phyloP scores from a whole-genome alignment of 257 asterid genomes.

The Scutellaria baicalensis region DNA sequence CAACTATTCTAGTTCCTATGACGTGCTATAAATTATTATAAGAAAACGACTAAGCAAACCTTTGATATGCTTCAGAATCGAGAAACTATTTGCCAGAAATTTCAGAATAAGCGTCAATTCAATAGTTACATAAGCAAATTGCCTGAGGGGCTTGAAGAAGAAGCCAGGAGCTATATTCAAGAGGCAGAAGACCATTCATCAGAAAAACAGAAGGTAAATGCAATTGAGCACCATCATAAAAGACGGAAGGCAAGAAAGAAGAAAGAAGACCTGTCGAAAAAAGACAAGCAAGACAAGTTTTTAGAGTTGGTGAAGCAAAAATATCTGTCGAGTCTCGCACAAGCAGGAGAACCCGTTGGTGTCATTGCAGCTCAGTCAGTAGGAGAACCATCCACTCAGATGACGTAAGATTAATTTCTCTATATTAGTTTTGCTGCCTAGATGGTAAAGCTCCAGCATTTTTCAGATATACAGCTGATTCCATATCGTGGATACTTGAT shows the following conservation, averaged over 20 bases:
- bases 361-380: conserved; percentile 96
- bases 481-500: background rate
- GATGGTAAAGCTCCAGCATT: background rate
- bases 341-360: conserved; percentile 94
- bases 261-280: conserved; percentile 7
- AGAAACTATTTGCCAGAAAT: conserved; percentile 56
- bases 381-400: conserved; percentile 99
- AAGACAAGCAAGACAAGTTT: conserved; percentile 32
- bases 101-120: conserved; percentile 37
- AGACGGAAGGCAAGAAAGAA: conserved; percentile 26
- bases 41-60: background rate
- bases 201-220: conserved; percentile 9
- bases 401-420: conserved; percentile 68
- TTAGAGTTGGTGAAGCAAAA: conserved; percentile 68
- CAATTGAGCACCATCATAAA: conserved; percentile 9
- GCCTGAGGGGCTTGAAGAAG: conserved; percentile 72
- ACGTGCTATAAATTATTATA: background rate
- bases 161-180: conserved; percentile 36
- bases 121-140: conserved; percentile 55
- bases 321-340: conserved; percentile 82
- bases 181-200: conserved; percentile 14
- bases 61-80: conserved; percentile 53
- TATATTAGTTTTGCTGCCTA: background rate
- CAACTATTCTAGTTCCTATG: background rate
- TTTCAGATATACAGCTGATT: background rate